Evolutionary conservation across 2,329 filamentous ascomycete genomes (phyloP), one percentile per base, ranked within the genome.

Genomic region (Neurospora sp.): DNA sequence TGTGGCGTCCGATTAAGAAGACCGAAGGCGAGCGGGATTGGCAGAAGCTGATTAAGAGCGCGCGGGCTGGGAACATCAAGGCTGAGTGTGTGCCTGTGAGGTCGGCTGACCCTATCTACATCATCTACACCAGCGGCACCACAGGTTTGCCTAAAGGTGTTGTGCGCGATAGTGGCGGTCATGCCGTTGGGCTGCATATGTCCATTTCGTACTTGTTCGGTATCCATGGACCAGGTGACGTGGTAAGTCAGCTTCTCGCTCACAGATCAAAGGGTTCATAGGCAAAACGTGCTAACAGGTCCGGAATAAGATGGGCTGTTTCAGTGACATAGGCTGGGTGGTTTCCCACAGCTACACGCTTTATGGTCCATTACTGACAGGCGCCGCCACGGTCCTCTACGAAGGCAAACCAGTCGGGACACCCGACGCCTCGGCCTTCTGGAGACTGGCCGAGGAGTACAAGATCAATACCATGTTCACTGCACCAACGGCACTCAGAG

Each of bases 331-430:
- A 70, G 95, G 94, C 39, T 97, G 94, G 95, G 92, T 94, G 0
- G 92, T 96, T 0, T 92, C 92, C 0, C 80, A 81, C 73, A 79
- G 2, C 89, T 97, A 96, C 78, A 97, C 97, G 72, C 83, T 97
- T 12, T 97, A 97, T 77, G 94, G 88, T 4, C 94, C 94, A 12
- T 86, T 98, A 6, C 86, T 97, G 1, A 88, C 91, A 0, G 94
- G 94, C 5, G 93, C 94, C 1, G 90, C 93, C 1, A 97, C 93
- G 0, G 87, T 97, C 1, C 83, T 97, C 0, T 97, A 93, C 78
- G 94, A 97, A 81, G 95, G 94, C n/a, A 97, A 97, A 74, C 94
- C 94, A 0, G 85, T 97, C 12, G 93, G 93, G 4, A 97, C 93
- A 0, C 94, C 94, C 0, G 89, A 97, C 75, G 91, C 93, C 0